Conservation (phyloP, 106 monocot genomes). For the Dendrobium huoshanense region DNA sequence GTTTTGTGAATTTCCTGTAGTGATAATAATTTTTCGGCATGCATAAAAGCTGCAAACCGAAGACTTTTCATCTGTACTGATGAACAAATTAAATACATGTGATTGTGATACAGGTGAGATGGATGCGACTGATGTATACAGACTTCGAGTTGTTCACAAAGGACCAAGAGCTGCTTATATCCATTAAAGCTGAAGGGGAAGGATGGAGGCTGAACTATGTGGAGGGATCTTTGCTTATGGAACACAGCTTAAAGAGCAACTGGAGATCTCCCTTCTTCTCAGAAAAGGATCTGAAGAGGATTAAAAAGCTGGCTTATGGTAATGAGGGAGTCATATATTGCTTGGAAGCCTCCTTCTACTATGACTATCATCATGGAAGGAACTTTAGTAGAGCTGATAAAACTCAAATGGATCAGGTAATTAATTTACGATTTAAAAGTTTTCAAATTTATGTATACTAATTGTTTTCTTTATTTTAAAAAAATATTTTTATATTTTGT, state of each 20-base stretch:
- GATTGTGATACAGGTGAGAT: constrained; percentile 14
- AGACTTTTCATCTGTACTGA: too few relatives aligned
- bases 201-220: constrained; percentile 22
- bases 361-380: constrained; percentile 4
- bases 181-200: background rate
- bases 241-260: constrained; percentile 6
- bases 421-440: background rate
- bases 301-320: constrained; percentile 4
- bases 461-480: too few relatives aligned
- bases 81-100: too few relatives aligned
- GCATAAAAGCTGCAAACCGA: too few relatives aligned
- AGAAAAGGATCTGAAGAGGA: background rate
- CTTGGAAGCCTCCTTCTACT: constrained; percentile 22
- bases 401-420: constrained; percentile 11
- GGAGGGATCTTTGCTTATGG: constrained; percentile 34
- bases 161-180: constrained; percentile 41
- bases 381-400: background rate
- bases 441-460: too few relatives aligned
- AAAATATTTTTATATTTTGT: too few relatives aligned
- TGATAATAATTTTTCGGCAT: too few relatives aligned
- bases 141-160: constrained; percentile 15
- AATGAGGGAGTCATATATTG: constrained; percentile 17
- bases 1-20: too few relatives aligned
- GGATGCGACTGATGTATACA: constrained; percentile 40
- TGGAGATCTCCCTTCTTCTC: constrained; percentile 47